Base-by-base conservation (phyloP, 352 stramenopile genomes). In the Pythium scleroteichum region DNA sequence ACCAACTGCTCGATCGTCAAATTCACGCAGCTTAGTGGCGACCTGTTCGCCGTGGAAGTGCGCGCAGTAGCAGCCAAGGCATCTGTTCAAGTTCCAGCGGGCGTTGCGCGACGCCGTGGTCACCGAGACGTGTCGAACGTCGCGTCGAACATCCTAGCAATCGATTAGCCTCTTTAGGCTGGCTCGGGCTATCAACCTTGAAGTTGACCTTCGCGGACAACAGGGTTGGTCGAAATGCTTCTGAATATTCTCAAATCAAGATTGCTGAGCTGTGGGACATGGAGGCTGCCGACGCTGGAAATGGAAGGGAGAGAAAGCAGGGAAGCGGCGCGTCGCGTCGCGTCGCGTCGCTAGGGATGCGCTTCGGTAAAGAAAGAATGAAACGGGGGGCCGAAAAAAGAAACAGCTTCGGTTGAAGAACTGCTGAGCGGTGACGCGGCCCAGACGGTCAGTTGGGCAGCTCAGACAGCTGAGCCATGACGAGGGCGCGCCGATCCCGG, bases 11-110 rank as follows among this genome's bases (percentile, higher is more conserved):
- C 41, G 3, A 57, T 90, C 35, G 48, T 56, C 17, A 49, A 29
- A 19, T 79, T 89, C 44, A 69, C 58, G 10, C 75, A 75, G 59
- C 61, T 89, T 24, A 72, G 69, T 16, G 22, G 22, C 19, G 80
- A 89, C 38, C 63, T 87, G 35, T 90, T 74, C 49, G 22, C 66
- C 2, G 60, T 59, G 12, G 38, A 53, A 6, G 10, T 14, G 33
- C 22, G 26, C 8, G 39, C 3, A 17, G 16, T 8, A 17, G 33
- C 16, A 3, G 29, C 2, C 9, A 33, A 23, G 4, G 53, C 57
- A 5, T 47, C 38, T 3, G 33, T 73, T n/a, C 55, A 69, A 29
- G 24, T 68, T 12, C 62, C 58, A n/a, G 45, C 29, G 1, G 46
- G 45, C 20, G 46, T 49, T 19, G 46, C 24, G 13, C 8, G n/a